phyloP scores from a whole-genome alignment of 2,329 filamentous ascomycete species.

The Didymella segeticola region DNA sequence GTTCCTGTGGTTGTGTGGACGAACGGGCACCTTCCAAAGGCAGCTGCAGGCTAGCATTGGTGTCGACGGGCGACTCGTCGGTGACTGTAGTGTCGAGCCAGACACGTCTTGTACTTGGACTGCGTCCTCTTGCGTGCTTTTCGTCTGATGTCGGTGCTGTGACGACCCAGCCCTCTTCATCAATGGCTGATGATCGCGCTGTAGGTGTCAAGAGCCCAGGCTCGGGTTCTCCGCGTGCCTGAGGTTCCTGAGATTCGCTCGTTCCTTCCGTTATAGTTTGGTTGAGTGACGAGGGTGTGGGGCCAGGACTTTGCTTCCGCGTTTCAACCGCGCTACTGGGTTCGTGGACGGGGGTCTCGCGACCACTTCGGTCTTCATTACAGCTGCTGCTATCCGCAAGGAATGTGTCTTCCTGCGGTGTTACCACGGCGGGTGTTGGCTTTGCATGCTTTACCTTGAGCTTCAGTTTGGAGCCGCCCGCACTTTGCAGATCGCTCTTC shows the following conservation, averaged over 20 bases:
- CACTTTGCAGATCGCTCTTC: slow-evolving; percentile 29
- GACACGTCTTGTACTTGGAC: slow-evolving; percentile 42
- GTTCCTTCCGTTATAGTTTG: slow-evolving; percentile 26
- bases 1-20: slow-evolving; percentile 45
- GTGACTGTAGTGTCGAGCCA: slow-evolving; percentile 51
- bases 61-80: slow-evolving; percentile 42
- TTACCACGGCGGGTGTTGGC: slow-evolving; percentile 26
- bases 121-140: slow-evolving; percentile 22
- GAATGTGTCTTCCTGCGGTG: slow-evolving; percentile 55
- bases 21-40: slow-evolving; percentile 49
- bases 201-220: slow-evolving; percentile 34
- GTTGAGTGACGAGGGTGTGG: slow-evolving; percentile 34
- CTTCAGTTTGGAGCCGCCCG: slow-evolving; percentile 48
- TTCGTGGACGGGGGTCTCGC: slow-evolving; percentile 38
- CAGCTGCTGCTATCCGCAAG: slow-evolving; percentile 61
- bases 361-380: slow-evolving; percentile 54
- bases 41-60: slow-evolving; percentile 41
- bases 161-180: slow-evolving; percentile 50
- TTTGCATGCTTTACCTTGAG: slow-evolving; percentile 49
- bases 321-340: slow-evolving; percentile 37
- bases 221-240: slow-evolving; percentile 35
- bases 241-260: slow-evolving; percentile 30
- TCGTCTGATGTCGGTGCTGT: slow-evolving; percentile 39
- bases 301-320: slow-evolving; percentile 39
- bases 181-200: slow-evolving; percentile 41